A percentile compares a stretch with the other conserved stretches of the same genome.
These are phyloP conservation scores for Plasmopara halstedii DNA, from an alignment of 352 stramenopile species.

Conservation along the genomic window DNA sequence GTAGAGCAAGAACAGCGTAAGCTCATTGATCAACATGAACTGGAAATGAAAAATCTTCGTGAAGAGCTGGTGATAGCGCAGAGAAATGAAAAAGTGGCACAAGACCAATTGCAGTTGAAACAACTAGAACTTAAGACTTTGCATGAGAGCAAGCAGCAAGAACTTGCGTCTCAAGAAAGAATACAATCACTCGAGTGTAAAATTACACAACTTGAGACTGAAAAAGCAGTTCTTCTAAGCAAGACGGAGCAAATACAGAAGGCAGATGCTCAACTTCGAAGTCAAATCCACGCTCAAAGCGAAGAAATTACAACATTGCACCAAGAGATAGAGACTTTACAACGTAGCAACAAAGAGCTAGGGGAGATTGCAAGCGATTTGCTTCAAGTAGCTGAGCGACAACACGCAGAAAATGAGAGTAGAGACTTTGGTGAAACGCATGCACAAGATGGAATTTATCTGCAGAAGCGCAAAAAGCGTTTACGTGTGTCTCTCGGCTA, in stretches of 20 bases:
- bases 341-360: slow-evolving; percentile 46
- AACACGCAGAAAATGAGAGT: slow-evolving; percentile 36
- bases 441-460: slow-evolving; percentile 24
- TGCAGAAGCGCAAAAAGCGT: slow-evolving; percentile 35
- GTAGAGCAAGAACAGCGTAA: slow-evolving; percentile 37
- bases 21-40: slow-evolving; percentile 28
- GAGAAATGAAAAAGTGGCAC: slow-evolving; percentile 23
- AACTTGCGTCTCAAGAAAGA: slow-evolving; percentile 16
- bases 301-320: slow-evolving; percentile 32
- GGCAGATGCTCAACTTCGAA: slow-evolving; percentile 47
- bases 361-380: slow-evolving; percentile 52
- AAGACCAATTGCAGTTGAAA: slow-evolving; percentile 25
- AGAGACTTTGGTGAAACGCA: slow-evolving; percentile 7
- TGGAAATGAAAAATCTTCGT: slow-evolving; percentile 21
- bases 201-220: slow-evolving; percentile 41
- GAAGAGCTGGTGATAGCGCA: slow-evolving; percentile 23
- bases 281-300: slow-evolving; percentile 30
- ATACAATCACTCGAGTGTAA: slow-evolving; percentile 19
- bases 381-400: slow-evolving; percentile 57
- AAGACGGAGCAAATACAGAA: slow-evolving; percentile 59
- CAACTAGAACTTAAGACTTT: slow-evolving; percentile 24
- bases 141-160: slow-evolving; percentile 19
- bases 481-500: slow-evolving; percentile 32
- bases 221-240: slow-evolving; percentile 59
- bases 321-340: slow-evolving; percentile 28